Evolutionary conservation across 768 basidiomycete species (phyloP), one percentile per base, ranked within the genome.

Genomic region (Termitomyces heimii): DNA sequence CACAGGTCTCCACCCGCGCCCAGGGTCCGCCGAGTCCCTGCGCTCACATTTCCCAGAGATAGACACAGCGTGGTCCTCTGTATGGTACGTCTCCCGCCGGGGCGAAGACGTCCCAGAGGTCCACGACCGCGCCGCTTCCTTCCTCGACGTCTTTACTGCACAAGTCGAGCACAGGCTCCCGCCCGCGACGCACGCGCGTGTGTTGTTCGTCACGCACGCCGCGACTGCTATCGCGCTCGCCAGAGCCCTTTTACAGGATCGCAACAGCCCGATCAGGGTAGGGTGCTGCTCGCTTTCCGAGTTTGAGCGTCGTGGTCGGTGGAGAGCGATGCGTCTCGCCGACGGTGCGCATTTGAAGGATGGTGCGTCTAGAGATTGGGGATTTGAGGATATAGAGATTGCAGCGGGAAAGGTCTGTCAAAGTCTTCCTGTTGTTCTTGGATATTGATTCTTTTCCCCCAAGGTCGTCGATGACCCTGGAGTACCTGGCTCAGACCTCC

Each of bases 201-300:
- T 91, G 10, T 65, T 92, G 42, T 70, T 94, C 22, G 75, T 90
- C 57, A 83, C 81, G 56, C 91, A 94, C 65, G 89, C 88, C 0
- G 92, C 89, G 6, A 86, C 89, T 18, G 73, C 79, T 57, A 88
- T 91, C 62, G 80, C 84, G 20, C 76, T 93, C 35, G 77, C 79
- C 24, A 76, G 84, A 59, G 79, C 76, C 51, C 77, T 93, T 37
- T 58, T 82, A n/a, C n/a, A n/a, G 9, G 82, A n/a, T n/a, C n/a
- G 81, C 4, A 75, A 85, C 44, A 73, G 77, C 34, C 76, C 79
- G 18, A 63, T 92, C 45, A 73, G 84, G 53, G 82, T 85, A 1
- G 90, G 89, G n/a, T 91, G 89, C 64, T 90, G 89, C 64, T 83
- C 89, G 2, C 55, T 94, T 55, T 83, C 86, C 0, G 80, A 82